Evolutionary conservation across 1,139 yeast species (phyloP), one percentile per base, ranked within the genome.

Genomic region (Hemisphaericaspora lyxosophila): DNA sequence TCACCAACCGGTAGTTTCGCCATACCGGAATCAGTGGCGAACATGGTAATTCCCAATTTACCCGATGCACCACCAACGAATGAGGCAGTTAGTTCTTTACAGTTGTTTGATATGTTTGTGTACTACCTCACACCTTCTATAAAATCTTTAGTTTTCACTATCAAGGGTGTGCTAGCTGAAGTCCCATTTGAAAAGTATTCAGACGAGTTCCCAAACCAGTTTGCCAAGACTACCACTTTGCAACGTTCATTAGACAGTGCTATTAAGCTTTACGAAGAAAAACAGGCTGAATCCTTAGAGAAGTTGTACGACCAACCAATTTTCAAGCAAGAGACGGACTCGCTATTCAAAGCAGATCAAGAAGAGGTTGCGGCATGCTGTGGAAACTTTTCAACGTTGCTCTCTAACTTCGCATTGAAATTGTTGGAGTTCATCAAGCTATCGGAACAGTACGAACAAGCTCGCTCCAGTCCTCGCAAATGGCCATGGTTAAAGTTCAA

Each of bases 361-460:
- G 95, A 86, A 56, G 92, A 84, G 47, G 84, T 85, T 4, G 85
- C 92, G 1, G 95, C 95, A 0, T 78, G 87, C 39, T 85, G 94
- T 63, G 94, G 92, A 2, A 85, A 86, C 53, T 86, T 85, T 54
- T 73, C 89, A 0, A 76, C 82, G 26, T 70, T 85, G 25, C 54
- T 87, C 29, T 75, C 78, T 3, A 79, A 82, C 40, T 80, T 79
- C 51, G 81, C 87, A 1, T 67, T 67, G 35, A 89, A 82, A 44
- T 59, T 85, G 38, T 58, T 62, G 24, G 65, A 59, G 4, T 78
- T 80, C 45, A 59, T 85, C 31, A 60, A 62, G 17, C 51, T 72
- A 8, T 57, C 82, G 15, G 73, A 71, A 26, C 63, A 67, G 8
- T 78, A 75, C 45, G 69, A 69, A 29, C 53, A 51, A 1, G 56